Base-by-base conservation (phyloP, 495 filamentous ascomycete genomes). In the Lepidopterella palustris region DNA sequence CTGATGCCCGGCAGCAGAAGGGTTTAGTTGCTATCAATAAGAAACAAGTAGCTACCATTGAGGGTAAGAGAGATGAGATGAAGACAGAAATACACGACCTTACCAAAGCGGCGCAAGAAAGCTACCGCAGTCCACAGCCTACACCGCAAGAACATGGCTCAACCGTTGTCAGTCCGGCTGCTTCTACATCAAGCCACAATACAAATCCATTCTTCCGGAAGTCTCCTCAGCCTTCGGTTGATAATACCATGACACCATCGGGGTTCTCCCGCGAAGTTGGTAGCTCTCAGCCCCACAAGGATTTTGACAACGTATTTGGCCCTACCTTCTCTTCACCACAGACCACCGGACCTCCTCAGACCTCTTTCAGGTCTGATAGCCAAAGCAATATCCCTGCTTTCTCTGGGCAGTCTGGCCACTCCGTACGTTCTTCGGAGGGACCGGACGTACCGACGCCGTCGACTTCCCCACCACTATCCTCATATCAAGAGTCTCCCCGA, bases 11-110 rank as follows among this genome's bases (percentile, higher is more conserved):
- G 21, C 93, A 96, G 69, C 90, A 97, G 74, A 96, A 95, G 73
- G 93, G 93, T 9, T 74, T 96, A 45, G 93, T 95, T 45, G 90
- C 95, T 4, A 97, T 98, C 73, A 95, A 95, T 76, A 97, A 95
- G 76, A 97, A 98, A 75, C 93, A 98, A 74, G 78, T 97, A 49
- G 80, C 87, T 32, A 96, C 92, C 1, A 86, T 85, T 60, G 95
- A 98, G 72, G 81, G 78, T 28, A 93, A 97, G 67, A 80, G 86
- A 15, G 92, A 96, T 42, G 92, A 88, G 73, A 70, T 93, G 39
- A 89, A 90, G 73, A 73, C 73, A 6, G 90, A 96, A 64, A 86
- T 88, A 39, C 84, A 87, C 27, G 82, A 83, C 26, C 71, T 89
- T 32, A 78, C 61, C 74, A 63, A 65, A 32, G 65, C 68, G 25